Evolutionary conservation across 2,329 filamentous ascomycete genomes (phyloP).

Genomic region (Clonostachys byssicola): DNA sequence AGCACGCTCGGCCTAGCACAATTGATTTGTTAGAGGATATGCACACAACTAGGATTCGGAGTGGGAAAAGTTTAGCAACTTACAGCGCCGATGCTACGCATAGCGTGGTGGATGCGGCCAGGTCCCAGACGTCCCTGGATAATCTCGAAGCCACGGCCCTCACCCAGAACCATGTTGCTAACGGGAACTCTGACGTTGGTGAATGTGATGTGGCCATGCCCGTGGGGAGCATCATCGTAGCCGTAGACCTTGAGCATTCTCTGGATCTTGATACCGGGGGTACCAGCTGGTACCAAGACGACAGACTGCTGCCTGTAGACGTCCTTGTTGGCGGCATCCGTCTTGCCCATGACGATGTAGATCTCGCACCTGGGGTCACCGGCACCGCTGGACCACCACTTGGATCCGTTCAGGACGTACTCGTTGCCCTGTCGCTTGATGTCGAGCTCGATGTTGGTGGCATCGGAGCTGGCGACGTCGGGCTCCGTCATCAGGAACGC

Average conservation of each 20-base stretch:
- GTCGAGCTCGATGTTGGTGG: constrained; percentile 83
- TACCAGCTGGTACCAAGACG: constrained; percentile 76
- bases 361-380: constrained; percentile 89
- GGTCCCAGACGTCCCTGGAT: constrained; percentile 96
- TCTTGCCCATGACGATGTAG: constrained; percentile 97
- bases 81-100: constrained; percentile 86
- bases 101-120: constrained; percentile 95
- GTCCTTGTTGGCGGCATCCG: constrained; percentile 69
- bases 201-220: constrained; percentile 90
- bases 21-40: neutral
- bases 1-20: constrained; percentile 68
- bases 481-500: constrained; percentile 96
- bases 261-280: constrained; percentile 85
- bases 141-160: constrained; percentile 94
- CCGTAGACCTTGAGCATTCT: constrained; percentile 93
- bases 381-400: constrained; percentile 99
- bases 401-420: constrained; percentile 90
- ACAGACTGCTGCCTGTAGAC: constrained; percentile 91
- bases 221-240: constrained; percentile 97
- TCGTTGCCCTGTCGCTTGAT: constrained; percentile 82
- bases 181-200: constrained; percentile 84
- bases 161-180: constrained; percentile 82
- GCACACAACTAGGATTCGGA: neutral
- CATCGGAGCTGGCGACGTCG: constrained; percentile 82
- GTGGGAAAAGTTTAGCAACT: constrained; percentile 11